Conservation (phyloP, 2,329 filamentous ascomycete species). For the Colletotrichum sp. region DNA sequence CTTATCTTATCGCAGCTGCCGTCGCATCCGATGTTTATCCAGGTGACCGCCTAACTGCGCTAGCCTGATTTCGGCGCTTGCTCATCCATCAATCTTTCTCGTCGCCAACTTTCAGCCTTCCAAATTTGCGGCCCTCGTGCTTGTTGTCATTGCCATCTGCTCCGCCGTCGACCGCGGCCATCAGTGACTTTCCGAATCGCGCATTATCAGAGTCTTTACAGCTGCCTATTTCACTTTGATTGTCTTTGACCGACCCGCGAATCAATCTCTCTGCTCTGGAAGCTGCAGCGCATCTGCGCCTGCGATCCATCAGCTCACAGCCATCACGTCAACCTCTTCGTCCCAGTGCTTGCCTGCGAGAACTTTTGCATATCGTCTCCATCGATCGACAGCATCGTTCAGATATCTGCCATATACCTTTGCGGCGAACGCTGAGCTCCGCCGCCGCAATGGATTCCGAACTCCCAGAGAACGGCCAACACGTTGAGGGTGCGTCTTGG, state of each 20-base stretch:
- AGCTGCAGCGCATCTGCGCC: slow-evolving; percentile 9
- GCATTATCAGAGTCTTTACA: not conserved
- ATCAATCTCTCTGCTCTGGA: not conserved
- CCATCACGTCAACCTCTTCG: not conserved
- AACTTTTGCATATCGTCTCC: not conserved
- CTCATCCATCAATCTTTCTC: slow-evolving; percentile 17
- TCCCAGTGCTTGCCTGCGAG: not conserved
- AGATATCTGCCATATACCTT: not conserved
- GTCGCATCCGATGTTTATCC: slow-evolving; percentile 3
- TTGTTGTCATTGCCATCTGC: not conserved
- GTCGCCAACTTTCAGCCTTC: slow-evolving; percentile 12
- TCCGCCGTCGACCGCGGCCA: not conserved
- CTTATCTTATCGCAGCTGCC: not conserved
- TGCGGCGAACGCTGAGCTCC: not conserved
- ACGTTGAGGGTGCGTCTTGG: slow-evolving; percentile 51
- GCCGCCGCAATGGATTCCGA: slow-evolving; percentile 19
- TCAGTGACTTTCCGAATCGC: not conserved
- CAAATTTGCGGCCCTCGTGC: not conserved
- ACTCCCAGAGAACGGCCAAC: slow-evolving; percentile 20
- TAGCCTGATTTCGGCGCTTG: slow-evolving; percentile 16
- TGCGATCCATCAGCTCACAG: not conserved
- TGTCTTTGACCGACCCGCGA: not conserved
- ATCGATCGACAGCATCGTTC: not conserved
- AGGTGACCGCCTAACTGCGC: slow-evolving; percentile 12
- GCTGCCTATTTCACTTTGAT: not conserved